Percentiles rank a stretch among this genome's conserved stretches.
phyloP scores from a whole-genome alignment of 2,329 filamentous ascomycete genomes.

The Ophiostoma himal-ulmi region DNA sequence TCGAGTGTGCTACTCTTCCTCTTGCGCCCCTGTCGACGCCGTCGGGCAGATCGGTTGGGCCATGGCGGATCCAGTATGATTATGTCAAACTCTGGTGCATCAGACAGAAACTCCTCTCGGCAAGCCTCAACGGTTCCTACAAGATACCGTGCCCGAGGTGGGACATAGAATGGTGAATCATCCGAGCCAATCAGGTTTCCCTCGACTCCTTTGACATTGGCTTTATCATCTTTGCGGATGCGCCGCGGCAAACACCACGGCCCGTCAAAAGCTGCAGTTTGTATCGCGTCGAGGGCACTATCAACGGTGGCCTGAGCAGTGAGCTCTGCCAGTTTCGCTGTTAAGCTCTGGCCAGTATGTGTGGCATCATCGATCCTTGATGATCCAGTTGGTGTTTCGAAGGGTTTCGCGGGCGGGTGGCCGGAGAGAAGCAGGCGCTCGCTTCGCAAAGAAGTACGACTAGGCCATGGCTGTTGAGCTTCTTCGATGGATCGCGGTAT shows the following conservation, averaged over 20 bases:
- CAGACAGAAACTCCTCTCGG: conserved; percentile 37
- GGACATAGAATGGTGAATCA: conserved; percentile 33
- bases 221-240: conserved; percentile 23
- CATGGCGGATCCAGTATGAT: conserved; percentile 73
- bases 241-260: conserved; percentile 42
- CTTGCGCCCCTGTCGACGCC: conserved; percentile 39
- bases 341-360: conserved; percentile 33
- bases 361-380: background rate
- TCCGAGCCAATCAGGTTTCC: conserved; percentile 1
- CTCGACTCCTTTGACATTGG: background rate
- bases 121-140: conserved; percentile 44
- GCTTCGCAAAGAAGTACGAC: too few relatives aligned
- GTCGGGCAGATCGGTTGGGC: conserved; percentile 67
- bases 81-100: conserved; percentile 54
- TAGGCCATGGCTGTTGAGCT: conserved; percentile 47
- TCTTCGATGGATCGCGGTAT: conserved; percentile 64
- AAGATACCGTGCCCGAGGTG: conserved; percentile 42
- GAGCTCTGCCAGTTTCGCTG: conserved; percentile 48
- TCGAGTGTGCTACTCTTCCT: conserved; percentile 26
- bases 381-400: conserved; percentile 39
- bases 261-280: conserved; percentile 34
- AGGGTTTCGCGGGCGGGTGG: conserved; percentile 40
- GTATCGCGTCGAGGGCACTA: conserved; percentile 39
- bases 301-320: conserved; percentile 47
- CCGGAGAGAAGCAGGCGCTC: conserved; percentile 42